Base-by-base conservation (phyloP, 306 rosid species). In the Cicer judaicum region DNA sequence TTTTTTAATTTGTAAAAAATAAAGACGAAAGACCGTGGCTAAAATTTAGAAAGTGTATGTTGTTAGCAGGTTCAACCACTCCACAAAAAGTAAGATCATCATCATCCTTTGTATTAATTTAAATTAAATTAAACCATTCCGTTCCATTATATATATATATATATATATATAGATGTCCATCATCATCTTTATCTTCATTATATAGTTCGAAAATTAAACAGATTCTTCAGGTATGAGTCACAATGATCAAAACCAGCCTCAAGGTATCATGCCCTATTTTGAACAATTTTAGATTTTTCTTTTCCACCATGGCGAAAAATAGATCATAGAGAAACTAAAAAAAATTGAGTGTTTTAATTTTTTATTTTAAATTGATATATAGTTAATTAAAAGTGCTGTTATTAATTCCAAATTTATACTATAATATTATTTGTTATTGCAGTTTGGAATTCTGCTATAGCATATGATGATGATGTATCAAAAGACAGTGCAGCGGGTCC, bases 401-500 rank as follows among this genome's bases (percentile, higher is more conserved):
- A 36, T 8, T 49, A 38, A 74, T 74, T 57, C 5, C 10, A 38
- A 7, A n/a, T 5, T 1, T 63, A 24, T 8, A 18, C 34, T 18
- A 47, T 48, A 29, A 29, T 29, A 29, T 3, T 29, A 15, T 3
- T 42, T 49, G 10, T 14, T 18, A 0, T 47, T 69, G 38, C 40
- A 49, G 21, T 24, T 62, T 50, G 70, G 83, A 43, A 49, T 74
- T 68, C 10, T 55, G 64, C 2, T 63, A 39, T 39, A 61, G 78
- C 72, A 61, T 53, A 53, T 53, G 59, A 53, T 53, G 52, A 75
- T 67, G 19, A 61, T 24, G 29, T 24, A 44, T 62, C 80, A 82
- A 80, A 83, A 64, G 73, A 47, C 41, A 57, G 18, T 76, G 79
- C 13, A 48, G 79, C 73, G 5, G 73, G 56, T 55, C 56, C 70